Evolutionary conservation across 306 rosid genomes (phyloP), one percentile per base, ranked within the genome.

Genomic region (Begonia loranthoides): DNA sequence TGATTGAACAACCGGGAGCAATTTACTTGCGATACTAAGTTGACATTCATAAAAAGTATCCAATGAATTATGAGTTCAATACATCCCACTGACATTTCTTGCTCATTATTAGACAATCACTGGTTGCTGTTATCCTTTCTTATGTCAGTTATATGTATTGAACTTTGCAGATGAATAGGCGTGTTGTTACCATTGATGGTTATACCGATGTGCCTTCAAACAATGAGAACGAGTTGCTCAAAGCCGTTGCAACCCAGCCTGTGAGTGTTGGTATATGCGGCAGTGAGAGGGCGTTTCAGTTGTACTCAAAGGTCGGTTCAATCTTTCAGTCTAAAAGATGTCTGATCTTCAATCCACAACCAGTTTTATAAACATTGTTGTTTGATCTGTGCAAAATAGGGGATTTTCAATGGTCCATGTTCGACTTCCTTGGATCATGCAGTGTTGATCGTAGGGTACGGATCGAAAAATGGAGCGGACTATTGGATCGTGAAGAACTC

Each of bases 401-500:
- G 97, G 51, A 76, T 89, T 58, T 89, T 89, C 66, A 64, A 56
- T 0, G 97, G 97, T 8, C 95, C 94, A 5, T 89, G 95, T 72
- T 82, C 97, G 48, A 75, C 81, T 60, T 53, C 77, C 58, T 58
- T 89, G 73, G 85, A 89, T 67, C 97, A 89, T 52, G 95, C 95
- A 3, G 95, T 89, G 63, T 69, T 89, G 76, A 79, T 89, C 28
- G 90, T 89, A 49, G 97, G 97, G 54, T 85, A 85, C 65, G 87
- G 83, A 53, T 79, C 95, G 16, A 72, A 79, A 61, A 74, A 82
- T 56, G 97, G 97, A 54, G 65, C 60, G 53, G 90, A 89, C 58
- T 85, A 82, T 60, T 89, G 97, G 95, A 89, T 89, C 59, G 75
- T 80, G 14, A 89, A 89, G 65, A 89, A 89, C 51, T 89, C 97